These are phyloP conservation scores for Gloeopeniophorella convolvens DNA, from an alignment of 768 basidiomycete species.

Conservation along the genomic window DNA sequence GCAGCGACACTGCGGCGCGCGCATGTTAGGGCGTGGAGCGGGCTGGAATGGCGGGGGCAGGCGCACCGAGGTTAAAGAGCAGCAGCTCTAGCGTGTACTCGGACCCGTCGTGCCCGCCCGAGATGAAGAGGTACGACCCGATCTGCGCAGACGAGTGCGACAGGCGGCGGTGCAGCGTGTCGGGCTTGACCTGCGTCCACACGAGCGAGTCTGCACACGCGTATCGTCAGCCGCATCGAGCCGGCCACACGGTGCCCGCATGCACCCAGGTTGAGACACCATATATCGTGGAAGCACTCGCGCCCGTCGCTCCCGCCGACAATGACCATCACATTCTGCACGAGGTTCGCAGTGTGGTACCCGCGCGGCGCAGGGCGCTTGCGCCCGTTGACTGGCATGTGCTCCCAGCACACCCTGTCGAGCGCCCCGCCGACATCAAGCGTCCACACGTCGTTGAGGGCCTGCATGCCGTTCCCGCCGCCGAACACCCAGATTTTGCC, in stretches of 20 bases:
- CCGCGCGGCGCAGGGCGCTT: constrained; percentile 59
- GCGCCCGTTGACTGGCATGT: constrained; percentile 48
- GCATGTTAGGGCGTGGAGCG: background rate
- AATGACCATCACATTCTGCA: constrained; percentile 80
- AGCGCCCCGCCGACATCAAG: constrained; percentile 52
- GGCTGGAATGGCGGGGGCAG: background rate
- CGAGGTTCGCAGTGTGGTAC: constrained; percentile 87
- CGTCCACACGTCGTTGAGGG: constrained; percentile 87
- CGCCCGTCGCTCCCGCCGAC: constrained; percentile 89
- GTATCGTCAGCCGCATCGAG: no score
- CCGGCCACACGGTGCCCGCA: constrained; percentile 16
- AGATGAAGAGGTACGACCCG: constrained; percentile 84
- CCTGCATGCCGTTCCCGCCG: constrained; percentile 89
- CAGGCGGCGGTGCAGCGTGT: constrained; percentile 50
- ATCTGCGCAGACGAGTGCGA: constrained; percentile 87
- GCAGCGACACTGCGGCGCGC: constrained; percentile 57
- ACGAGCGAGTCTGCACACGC: constrained; percentile 25
- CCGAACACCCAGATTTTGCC: constrained; percentile 82
- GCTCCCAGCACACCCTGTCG: constrained; percentile 49
- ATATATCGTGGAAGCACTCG: constrained; percentile 84
- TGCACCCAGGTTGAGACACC: constrained; percentile 80
- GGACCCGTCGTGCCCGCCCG: constrained; percentile 81
- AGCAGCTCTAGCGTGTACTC: constrained; percentile 71
- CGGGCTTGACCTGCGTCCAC: constrained; percentile 39
- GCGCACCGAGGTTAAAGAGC: constrained; percentile 82